Evolutionary conservation across 2,329 filamentous ascomycete genomes (phyloP), one percentile per base, ranked within the genome.

Genomic region (Colletotrichum lupini): DNA sequence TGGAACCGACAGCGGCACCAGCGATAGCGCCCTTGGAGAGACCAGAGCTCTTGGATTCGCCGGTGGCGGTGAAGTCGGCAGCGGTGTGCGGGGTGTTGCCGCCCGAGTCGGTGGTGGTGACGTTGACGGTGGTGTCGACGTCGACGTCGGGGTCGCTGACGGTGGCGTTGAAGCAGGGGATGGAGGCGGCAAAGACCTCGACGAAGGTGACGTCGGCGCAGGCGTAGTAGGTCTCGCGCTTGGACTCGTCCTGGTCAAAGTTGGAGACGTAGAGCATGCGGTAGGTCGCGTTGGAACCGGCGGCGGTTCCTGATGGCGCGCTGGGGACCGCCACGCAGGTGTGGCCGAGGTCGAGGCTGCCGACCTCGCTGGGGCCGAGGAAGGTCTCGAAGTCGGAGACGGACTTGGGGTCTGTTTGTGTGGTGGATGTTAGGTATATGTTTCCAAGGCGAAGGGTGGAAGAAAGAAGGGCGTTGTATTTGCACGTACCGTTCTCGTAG

Each of bases 1-100:
- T 81, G 3, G 91, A 88, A 37, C 94, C 94, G 73, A 95, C 85
- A 2, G 93, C 92, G 72, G 94, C 92, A 1, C 93, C 94, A 3
- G 93, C 94, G 78, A 95, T 94, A 24, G 90, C 88, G 55, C 93
- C 93, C 24, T 90, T 90, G 16, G 91, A 92, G 12, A 95, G 85
- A 2, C 79, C 80, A 65, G 76, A 75, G 72, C 77, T 75, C 58
- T 75, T 76, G 49, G 72, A 76, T 52, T 78, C 75, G 32, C 32
- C 32, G 53, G 77, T 75, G 32, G 78, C 68, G 74, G 77, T 76
- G 67, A 76, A 77, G 55, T 75, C 77, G 26, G 78, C 75, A 35
- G 78, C 76, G 30, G 78, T 72, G 75, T 75, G 60, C 60, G 74
- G 49, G 53, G 62, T 30, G 30, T 73, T 42, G 62, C 68, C 49